A percentile compares a stretch with the other conserved stretches of the same genome.
phyloP scores from a whole-genome alignment of 2,329 filamentous ascomycete genomes.

The Aspergillus sp. region DNA sequence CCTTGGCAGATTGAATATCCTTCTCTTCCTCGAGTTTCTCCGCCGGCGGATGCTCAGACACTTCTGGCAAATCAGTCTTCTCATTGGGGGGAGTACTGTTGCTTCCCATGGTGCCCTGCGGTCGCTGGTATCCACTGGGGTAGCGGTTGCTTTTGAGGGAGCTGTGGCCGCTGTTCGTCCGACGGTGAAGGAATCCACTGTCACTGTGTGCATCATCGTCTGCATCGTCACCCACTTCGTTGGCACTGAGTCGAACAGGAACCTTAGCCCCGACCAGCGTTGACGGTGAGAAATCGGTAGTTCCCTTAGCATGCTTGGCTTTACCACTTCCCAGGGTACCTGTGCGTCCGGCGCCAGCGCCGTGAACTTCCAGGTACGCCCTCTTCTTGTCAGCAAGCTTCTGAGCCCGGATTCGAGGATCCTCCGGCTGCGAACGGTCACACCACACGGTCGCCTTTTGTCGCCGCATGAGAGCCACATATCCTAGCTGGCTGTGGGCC shows the following conservation, averaged over 20 bases:
- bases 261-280: conserved; percentile 75
- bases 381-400: conserved; percentile 83
- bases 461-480: conserved; percentile 91
- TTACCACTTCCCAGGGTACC: conserved; percentile 67
- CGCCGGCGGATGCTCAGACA: conserved; percentile 34
- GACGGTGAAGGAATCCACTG: conserved; percentile 42
- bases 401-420: conserved; percentile 75
- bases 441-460: conserved; percentile 99
- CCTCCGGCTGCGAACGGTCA: conserved; percentile 87
- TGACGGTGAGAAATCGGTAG: conserved; percentile 73
- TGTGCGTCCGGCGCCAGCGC: conserved; percentile 49
- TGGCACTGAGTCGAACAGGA: conserved; percentile 87
- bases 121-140: conserved; percentile 42
- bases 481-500: conserved; percentile 62
- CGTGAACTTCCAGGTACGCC: conserved; percentile 77
- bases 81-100: conserved; percentile 50
- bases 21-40: conserved; percentile 23
- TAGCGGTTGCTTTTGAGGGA: conserved; percentile 46
- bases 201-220: conserved; percentile 58
- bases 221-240: conserved; percentile 85
- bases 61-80: conserved; percentile 37
- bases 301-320: conserved; percentile 78
- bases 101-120: conserved; percentile 43
- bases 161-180: conserved; percentile 56
- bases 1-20: conserved; percentile 15